Conservation (phyloP, 129 eudicot species). For the Logfia minima region DNA sequence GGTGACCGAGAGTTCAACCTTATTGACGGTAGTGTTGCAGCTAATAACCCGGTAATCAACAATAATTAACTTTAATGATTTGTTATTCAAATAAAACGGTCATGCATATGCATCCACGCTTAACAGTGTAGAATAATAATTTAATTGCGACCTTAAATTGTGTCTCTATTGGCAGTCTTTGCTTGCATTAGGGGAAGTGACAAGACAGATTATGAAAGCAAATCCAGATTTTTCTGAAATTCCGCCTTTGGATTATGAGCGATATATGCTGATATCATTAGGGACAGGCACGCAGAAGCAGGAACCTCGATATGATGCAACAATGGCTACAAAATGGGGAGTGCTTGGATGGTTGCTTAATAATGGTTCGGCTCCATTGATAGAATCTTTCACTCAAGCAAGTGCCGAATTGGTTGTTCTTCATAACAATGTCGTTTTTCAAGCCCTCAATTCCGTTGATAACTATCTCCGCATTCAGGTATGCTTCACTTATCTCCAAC, state of each 20-base stretch:
- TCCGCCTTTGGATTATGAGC: constrained; percentile 38
- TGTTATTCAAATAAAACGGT: too few species aligned
- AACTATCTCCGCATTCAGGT: constrained; percentile 68
- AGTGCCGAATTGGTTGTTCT: constrained; percentile 47
- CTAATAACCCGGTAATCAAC: constrained; percentile 50
- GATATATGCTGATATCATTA: constrained; percentile 53
- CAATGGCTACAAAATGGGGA: constrained; percentile 55
- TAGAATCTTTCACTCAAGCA: constrained; percentile 38
- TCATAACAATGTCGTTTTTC: constrained; percentile 44
- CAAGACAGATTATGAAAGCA: constrained; percentile 31
- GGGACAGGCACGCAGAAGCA: constrained; percentile 53
- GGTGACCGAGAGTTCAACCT: constrained; percentile 49
- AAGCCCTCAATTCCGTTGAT: constrained; percentile 38
- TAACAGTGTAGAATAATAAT: background rate
- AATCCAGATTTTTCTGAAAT: constrained; percentile 34
- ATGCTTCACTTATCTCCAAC: background rate
- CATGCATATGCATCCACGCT: too few species aligned
- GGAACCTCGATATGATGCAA: constrained; percentile 41
- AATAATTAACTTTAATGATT: background rate
- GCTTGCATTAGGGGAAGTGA: constrained; percentile 55
- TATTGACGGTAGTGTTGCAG: constrained; percentile 48
- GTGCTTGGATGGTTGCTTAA: constrained; percentile 44
- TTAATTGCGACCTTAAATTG: background rate
- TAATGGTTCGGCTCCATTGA: constrained; percentile 37
- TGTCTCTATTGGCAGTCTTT: constrained; percentile 37